Evolutionary conservation across 805 yeast species (phyloP).

Genomic region (Monosporozyma siamensis): DNA sequence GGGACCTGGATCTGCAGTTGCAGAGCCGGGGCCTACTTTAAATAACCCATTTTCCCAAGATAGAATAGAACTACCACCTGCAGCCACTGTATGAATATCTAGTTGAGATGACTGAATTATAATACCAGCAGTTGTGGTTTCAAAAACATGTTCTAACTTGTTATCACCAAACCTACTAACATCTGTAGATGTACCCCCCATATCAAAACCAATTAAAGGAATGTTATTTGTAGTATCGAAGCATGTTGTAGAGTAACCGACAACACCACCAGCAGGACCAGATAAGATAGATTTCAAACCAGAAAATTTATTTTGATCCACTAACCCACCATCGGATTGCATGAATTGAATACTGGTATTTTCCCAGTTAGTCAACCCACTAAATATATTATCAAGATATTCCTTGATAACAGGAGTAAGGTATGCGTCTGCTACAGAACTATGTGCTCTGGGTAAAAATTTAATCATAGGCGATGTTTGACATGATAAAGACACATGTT

Average conservation of each 20-base stretch:
- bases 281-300: conserved; percentile 84
- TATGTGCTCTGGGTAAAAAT: conserved; percentile 63
- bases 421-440: conserved; percentile 75
- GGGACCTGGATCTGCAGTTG: conserved; percentile 85
- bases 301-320: conserved; percentile 72
- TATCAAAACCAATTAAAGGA: conserved; percentile 74
- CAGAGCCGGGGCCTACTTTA: conserved; percentile 80
- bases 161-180: conserved; percentile 67
- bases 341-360: conserved; percentile 61
- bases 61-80: conserved; percentile 72
- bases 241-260: conserved; percentile 83
- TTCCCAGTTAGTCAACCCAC: conserved; percentile 48
- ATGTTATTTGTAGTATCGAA: conserved; percentile 43
- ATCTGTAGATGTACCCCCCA: conserved; percentile 90
- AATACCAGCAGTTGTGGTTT: conserved; percentile 75
- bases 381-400: conserved; percentile 51
- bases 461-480: conserved; percentile 73
- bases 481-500: conserved; percentile 57
- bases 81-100: conserved; percentile 75
- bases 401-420: conserved; percentile 68
- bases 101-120: conserved; percentile 79
- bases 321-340: conserved; percentile 96
- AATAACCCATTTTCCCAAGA: conserved; percentile 63
- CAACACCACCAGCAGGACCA: conserved; percentile 98
- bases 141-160: conserved; percentile 67